Evolutionary conservation across 805 yeast species (phyloP).

Genomic region (Teunomyces kruisii): DNA sequence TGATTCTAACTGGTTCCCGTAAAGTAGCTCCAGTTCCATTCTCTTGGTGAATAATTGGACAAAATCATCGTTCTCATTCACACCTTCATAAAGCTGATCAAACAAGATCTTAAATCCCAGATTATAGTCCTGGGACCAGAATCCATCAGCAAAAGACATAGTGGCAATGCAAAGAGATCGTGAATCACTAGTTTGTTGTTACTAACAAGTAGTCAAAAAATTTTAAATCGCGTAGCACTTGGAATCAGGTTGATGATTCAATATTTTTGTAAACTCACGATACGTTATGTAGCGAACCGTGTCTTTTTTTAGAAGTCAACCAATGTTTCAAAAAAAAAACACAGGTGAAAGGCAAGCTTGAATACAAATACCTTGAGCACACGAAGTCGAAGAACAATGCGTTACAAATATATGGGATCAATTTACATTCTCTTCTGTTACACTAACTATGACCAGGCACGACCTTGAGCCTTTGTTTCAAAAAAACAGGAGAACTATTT

Average conservation of each 20-base stretch:
- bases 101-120: conserved; percentile 54
- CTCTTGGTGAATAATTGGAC: conserved; percentile 62
- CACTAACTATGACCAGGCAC: neutral
- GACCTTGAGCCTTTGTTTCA: neutral
- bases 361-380: too few relatives aligned
- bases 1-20: conserved; percentile 56
- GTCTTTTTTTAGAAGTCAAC: neutral
- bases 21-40: conserved; percentile 68
- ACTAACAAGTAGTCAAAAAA: neutral
- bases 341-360: too few relatives aligned
- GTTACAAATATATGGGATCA: neutral
- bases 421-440: conserved; percentile 2
- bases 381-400: neutral
- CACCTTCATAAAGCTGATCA: conserved; percentile 57
- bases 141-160: conserved; percentile 69
- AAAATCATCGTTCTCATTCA: conserved; percentile 69
- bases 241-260: neutral
- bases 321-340: too few relatives aligned
- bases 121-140: conserved; percentile 71
- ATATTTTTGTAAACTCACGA: neutral
- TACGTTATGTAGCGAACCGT: neutral
- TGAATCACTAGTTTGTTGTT: neutral
- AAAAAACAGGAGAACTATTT: neutral
- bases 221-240: neutral
- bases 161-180: neutral